Percentiles rank a stretch among this genome's conserved stretches.
These are phyloP conservation scores for Leccinellum albellum DNA, from an alignment of 768 basidiomycete species.

Conservation along the genomic window DNA sequence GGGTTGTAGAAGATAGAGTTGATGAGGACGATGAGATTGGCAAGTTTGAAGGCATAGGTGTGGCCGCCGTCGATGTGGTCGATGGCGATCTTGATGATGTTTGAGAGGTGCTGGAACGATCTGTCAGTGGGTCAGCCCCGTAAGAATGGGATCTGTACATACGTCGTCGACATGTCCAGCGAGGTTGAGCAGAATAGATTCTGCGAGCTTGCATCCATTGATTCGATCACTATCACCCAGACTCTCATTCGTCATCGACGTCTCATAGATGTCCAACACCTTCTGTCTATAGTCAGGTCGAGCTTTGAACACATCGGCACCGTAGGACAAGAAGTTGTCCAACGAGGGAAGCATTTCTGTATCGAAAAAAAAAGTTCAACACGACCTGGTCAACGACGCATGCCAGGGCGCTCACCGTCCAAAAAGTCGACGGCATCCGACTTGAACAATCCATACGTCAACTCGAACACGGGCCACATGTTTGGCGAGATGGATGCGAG, in stretches of 20 bases:
- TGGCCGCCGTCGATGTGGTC: conserved; percentile 56
- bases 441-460: conserved; percentile 81
- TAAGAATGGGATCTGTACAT: conserved; percentile 20
- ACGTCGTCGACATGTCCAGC: conserved; percentile 78
- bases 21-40: conserved; percentile 80
- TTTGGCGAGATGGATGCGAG: conserved; percentile 67
- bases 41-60: conserved; percentile 63
- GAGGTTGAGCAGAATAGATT: conserved; percentile 77
- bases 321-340: conserved; percentile 87
- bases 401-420: conserved; percentile 50
- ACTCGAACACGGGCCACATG: conserved; percentile 87
- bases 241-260: conserved; percentile 60
- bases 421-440: conserved; percentile 81
- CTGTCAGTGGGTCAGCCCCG: neutral
- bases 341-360: conserved; percentile 83
- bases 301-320: conserved; percentile 68
- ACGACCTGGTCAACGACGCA: neutral
- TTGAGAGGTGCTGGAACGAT: conserved; percentile 51
- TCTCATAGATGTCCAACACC: conserved; percentile 80
- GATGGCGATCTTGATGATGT: conserved; percentile 61
- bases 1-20: conserved; percentile 85
- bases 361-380: neutral
- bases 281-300: conserved; percentile 75
- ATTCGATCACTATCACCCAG: conserved; percentile 83
- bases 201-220: conserved; percentile 81